Evolutionary conservation across 768 basidiomycete genomes (phyloP).

Genomic region (Amanita inopinata): DNA sequence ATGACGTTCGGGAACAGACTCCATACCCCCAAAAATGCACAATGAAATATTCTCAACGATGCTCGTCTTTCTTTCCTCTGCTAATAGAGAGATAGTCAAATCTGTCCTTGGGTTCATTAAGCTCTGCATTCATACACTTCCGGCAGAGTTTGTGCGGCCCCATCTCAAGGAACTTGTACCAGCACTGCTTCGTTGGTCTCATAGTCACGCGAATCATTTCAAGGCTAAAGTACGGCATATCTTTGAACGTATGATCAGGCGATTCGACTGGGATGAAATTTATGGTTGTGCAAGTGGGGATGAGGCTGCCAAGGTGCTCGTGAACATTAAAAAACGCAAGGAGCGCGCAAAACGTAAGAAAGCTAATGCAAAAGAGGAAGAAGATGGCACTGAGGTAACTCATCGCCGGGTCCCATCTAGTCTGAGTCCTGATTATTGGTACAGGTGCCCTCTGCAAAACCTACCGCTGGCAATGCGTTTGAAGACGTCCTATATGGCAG

Average conservation of each 20-base stretch:
- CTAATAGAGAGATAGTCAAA: constrained; percentile 97
- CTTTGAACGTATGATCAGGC: constrained; percentile 88
- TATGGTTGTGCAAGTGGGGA: constrained; percentile 66
- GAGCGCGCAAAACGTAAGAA: constrained; percentile 89
- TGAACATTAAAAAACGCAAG: constrained; percentile 94
- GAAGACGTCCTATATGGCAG: constrained; percentile 97
- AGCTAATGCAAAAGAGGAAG: constrained; percentile 46
- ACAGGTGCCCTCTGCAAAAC: constrained; percentile 37
- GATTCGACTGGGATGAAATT: constrained; percentile 84
- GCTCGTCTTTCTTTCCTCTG: constrained; percentile 83
- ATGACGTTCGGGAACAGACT: constrained; percentile 31
- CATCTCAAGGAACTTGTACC: constrained; percentile 75
- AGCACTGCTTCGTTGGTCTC: constrained; percentile 82
- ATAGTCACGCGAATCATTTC: constrained; percentile 99
- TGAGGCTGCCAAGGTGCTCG: constrained; percentile 78
- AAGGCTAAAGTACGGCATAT: constrained; percentile 95
- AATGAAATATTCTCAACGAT: constrained; percentile 80
- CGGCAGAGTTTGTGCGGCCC: constrained; percentile 60
- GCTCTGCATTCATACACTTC: constrained; percentile 80
- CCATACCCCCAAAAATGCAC: constrained; percentile 61
- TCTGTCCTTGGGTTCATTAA: constrained; percentile 93
- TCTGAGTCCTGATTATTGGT: constrained; percentile 6
- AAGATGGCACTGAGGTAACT: constrained; percentile 39
- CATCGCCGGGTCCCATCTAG: too few relatives aligned
- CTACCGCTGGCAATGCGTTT: constrained; percentile 75